Percentiles rank a stretch among this genome's conserved stretches.
Conservation (phyloP, 1,284 basidiomycete species). For the Coriolopsis trogii region DNA sequence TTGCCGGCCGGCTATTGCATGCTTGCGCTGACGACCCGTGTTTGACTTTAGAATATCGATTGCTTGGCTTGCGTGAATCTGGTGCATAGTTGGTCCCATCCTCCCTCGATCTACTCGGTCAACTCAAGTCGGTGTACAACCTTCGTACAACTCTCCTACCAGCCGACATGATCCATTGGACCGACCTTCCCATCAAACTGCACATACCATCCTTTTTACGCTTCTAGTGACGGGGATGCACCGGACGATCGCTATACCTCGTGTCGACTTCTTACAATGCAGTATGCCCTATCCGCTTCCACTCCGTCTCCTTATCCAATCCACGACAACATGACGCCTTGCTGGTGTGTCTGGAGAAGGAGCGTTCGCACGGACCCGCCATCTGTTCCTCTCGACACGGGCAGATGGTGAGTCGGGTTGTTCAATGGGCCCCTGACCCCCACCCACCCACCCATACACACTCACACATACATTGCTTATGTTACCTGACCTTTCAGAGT, state of each 20-base stretch:
- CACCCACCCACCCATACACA: background rate
- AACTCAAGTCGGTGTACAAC: too few species aligned
- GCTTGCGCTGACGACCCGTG: too few species aligned
- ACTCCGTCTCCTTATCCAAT: conserved; percentile 3
- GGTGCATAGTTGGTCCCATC: too few species aligned
- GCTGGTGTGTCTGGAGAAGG: conserved; percentile 1
- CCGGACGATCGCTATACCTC: conserved; percentile 16
- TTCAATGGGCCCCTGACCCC: background rate
- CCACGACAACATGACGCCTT: conserved; percentile 5
- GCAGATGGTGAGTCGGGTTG: conserved; percentile 6
- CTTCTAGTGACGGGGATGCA: conserved; percentile 16
- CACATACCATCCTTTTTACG: conserved; percentile 8
- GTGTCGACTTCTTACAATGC: conserved; percentile 6
- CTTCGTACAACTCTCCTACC: background rate
- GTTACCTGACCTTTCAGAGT: too few species aligned
- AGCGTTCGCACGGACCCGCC: background rate
- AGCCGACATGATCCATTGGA: background rate
- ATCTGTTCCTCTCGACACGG: conserved; percentile 13
- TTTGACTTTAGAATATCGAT: too few species aligned
- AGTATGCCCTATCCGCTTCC: conserved; percentile 5
- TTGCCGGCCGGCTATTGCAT: too few species aligned
- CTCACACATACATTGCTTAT: too few species aligned
- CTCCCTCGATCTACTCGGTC: background rate
- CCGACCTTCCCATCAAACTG: conserved; percentile 9
- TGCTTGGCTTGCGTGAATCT: too few species aligned